Evolutionary conservation across 306 rosid genomes (phyloP).

Genomic region (Prunus armeniaca): DNA sequence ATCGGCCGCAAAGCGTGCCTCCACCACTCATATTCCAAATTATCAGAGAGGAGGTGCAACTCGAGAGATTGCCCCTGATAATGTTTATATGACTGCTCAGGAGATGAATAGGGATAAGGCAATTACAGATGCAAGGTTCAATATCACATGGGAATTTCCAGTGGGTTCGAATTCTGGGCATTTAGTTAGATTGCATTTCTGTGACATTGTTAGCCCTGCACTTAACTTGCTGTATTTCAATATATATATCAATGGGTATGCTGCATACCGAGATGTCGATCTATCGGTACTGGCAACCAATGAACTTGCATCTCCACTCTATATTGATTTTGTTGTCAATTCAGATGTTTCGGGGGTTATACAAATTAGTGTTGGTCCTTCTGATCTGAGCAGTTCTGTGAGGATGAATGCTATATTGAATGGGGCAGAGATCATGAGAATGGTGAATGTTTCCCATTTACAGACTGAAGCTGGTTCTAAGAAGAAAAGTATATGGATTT

Average conservation of each 20-base stretch:
- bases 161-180: conserved; percentile 42
- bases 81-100: conserved; percentile 84
- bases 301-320: conserved; percentile 67
- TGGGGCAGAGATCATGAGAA: conserved; percentile 96
- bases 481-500: conserved; percentile 47
- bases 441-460: conserved; percentile 37
- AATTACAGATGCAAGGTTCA: conserved; percentile 49
- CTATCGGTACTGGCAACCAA: conserved; percentile 58
- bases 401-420: conserved; percentile 82
- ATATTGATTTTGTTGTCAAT: conserved; percentile 71
- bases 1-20: conserved; percentile 62
- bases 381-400: conserved; percentile 60
- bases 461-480: conserved; percentile 8
- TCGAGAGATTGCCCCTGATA: conserved; percentile 76
- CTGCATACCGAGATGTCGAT: conserved; percentile 77
- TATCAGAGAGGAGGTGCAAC: conserved; percentile 65
- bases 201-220: conserved; percentile 74
- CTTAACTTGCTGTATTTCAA: conserved; percentile 69
- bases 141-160: conserved; percentile 79
- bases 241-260: conserved; percentile 73
- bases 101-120: conserved; percentile 69
- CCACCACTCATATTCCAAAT: conserved; percentile 54
- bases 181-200: conserved; percentile 86
- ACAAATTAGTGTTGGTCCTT: conserved; percentile 82
- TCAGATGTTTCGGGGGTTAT: conserved; percentile 55